These are phyloP conservation scores for Gaillardinia entomophila DNA, from an alignment of 805 yeast genomes.

Conservation along the genomic window DNA sequence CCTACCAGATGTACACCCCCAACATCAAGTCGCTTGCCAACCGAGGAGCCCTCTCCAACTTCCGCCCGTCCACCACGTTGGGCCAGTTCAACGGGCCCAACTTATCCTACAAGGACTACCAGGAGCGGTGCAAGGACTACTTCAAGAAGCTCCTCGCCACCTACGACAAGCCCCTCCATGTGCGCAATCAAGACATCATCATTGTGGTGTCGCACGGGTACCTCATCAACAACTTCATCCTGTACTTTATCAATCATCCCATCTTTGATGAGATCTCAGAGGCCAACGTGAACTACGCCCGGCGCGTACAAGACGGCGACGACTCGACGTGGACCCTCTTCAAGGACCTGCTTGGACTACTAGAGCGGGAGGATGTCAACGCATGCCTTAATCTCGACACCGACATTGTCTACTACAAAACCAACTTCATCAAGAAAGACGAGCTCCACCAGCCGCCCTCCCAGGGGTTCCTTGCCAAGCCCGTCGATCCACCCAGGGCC, in stretches of 20 bases:
- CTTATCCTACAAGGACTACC: constrained; percentile 34
- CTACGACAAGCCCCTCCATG: constrained; percentile 30
- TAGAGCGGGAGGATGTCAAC: constrained; percentile 18
- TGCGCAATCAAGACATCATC: constrained; percentile 27
- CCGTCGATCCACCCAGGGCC: constrained; percentile 18
- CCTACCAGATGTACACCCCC: constrained; percentile 41
- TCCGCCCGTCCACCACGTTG: constrained; percentile 36
- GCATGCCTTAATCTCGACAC: constrained; percentile 31
- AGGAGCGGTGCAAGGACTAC: constrained; percentile 30
- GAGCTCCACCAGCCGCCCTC: constrained; percentile 16
- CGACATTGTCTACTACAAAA: constrained; percentile 39
- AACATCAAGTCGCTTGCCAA: constrained; percentile 31
- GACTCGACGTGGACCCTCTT: constrained; percentile 25
- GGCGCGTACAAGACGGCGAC: constrained; percentile 10
- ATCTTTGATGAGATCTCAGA: constrained; percentile 41
- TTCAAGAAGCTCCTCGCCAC: constrained; percentile 38
- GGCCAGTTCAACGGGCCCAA: constrained; percentile 40
- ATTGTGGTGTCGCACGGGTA: constrained; percentile 39
- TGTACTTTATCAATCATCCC: constrained; percentile 38
- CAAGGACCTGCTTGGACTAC: constrained; percentile 27
- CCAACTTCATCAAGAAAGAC: constrained; percentile 34
- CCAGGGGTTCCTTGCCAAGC: constrained; percentile 9
- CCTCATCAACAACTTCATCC: constrained; percentile 31
- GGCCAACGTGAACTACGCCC: constrained; percentile 29
- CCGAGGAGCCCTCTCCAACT: constrained; percentile 28